These are phyloP conservation scores for Prunus dulcis DNA, from an alignment of 306 rosid species.

Conservation along the genomic window DNA sequence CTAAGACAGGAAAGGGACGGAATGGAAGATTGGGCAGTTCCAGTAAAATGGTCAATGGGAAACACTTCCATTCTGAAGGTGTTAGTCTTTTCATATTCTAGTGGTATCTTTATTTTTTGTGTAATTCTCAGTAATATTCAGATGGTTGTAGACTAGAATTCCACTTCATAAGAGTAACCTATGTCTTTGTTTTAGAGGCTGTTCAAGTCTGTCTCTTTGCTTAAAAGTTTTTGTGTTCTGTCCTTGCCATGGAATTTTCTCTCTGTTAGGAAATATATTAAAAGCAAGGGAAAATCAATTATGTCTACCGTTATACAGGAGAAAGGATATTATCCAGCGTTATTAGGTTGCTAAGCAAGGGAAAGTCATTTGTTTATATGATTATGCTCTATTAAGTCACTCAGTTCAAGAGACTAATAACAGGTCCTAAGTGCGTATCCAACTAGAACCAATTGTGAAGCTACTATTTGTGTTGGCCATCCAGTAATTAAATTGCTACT, in stretches of 20 bases:
- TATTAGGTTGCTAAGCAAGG: background rate
- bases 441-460: constrained; percentile 4
- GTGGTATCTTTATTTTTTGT: constrained; percentile 5
- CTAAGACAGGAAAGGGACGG: constrained; percentile 30
- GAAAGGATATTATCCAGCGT: background rate
- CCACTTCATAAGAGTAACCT: constrained; percentile 1
- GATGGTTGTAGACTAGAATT: background rate
- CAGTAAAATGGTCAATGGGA: constrained; percentile 24
- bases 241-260: background rate
- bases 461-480: constrained; percentile 8
- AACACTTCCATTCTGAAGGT: constrained; percentile 29
- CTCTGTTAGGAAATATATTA: background rate
- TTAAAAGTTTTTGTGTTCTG: background rate
- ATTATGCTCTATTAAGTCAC: background rate
- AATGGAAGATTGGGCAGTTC: constrained; percentile 38
- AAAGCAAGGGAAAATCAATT: background rate
- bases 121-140: background rate
- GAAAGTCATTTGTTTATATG: background rate
- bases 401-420: background rate
- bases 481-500: constrained; percentile 3
- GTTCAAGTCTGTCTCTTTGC: background rate
- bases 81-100: constrained; percentile 26
- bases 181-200: constrained; percentile 15
- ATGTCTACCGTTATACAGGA: background rate
- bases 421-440: background rate